Base-by-base conservation (phyloP, 441 rosid species). In the Adansonia gregorii region DNA sequence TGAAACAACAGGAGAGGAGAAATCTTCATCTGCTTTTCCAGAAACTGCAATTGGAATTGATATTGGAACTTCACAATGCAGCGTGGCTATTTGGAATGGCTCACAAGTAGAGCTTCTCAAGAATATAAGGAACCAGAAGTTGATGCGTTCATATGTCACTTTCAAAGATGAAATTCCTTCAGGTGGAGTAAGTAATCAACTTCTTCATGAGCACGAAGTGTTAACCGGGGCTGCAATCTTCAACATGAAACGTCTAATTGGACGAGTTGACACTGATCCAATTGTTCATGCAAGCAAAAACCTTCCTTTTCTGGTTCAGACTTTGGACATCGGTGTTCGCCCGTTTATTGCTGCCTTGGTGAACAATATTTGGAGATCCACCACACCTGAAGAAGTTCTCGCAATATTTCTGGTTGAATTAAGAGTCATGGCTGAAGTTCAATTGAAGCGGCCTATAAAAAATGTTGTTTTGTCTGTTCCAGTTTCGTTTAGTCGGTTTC, bases 171-270 rank as follows among this genome's bases (percentile, higher is more conserved):
- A 91, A 22, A 77, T 70, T 48, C 96, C 98, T 51, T 83, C 94
- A 0, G 87, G 94, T 31, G 98, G 94, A 20, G 94, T 92, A 35
- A 91, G 85, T 81, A 87, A 82, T 82, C 97, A 89, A 75, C 83
- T 91, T 60, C 82, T 92, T 9, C 89, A 89, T 55, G 97, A 95
- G 80, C 87, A 79, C 31, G 97, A 95, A 78, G 84, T 93, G 87
- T 77, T 93, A 8, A 87, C 94, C 1, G 96, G 98, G 51, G 90
- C 94, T 12, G 87, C 98, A 14, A 82, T 95, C 76, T 95, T 95
- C 85, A 95, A 95, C 80, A 88, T 95, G 94, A 95, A 95, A 77
- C 97, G 98, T 17, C 86, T 95, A 22, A 85, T 95, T 8, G 98
- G 98, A 48, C 87, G 98, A 63, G 91, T 89, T 52, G 98, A 95